Conservation (phyloP, 2,329 filamentous ascomycete species). For the Dendryphion nanum region DNA sequence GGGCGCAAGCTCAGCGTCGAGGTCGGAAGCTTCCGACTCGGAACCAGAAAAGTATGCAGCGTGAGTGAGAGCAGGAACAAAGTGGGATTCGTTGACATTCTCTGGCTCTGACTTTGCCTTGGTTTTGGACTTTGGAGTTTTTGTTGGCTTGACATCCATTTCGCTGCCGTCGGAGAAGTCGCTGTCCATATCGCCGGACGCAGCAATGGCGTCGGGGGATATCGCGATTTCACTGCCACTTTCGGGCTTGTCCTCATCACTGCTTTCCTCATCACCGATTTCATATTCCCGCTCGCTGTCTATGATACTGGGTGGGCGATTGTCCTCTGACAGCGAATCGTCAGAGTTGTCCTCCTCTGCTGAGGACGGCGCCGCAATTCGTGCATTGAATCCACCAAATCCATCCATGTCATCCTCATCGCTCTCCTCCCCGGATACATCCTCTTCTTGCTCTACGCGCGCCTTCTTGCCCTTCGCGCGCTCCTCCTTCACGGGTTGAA, state of each 20-base stretch:
- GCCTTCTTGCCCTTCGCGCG: constrained; percentile 12
- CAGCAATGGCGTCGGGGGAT: background rate
- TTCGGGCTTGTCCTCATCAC: constrained; percentile 10
- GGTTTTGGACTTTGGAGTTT: constrained; percentile 12
- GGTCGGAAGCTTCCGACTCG: constrained; percentile 66
- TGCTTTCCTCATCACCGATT: constrained; percentile 9
- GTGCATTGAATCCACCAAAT: constrained; percentile 35
- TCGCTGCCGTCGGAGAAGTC: background rate
- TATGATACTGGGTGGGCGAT: constrained; percentile 30
- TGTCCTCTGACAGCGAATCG: constrained; percentile 23
- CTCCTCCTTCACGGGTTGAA: constrained; percentile 5
- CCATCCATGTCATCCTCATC: constrained; percentile 32
- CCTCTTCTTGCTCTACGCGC: constrained; percentile 14
- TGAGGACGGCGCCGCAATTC: constrained; percentile 41
- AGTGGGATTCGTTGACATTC: constrained; percentile 51
- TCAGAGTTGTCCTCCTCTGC: constrained; percentile 33
- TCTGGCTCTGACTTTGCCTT: constrained; percentile 16
- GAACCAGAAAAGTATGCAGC: constrained; percentile 77
- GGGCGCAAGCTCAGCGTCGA: constrained; percentile 48
- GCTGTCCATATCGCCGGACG: background rate
- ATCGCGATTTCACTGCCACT: background rate
- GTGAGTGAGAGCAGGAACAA: constrained; percentile 72
- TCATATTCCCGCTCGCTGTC: constrained; percentile 26
- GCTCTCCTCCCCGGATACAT: constrained; percentile 15
- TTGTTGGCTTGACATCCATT: constrained; percentile 4